phyloP scores from a whole-genome alignment of 305 asterid species.

The Fraxinus xanthoxyloides region DNA sequence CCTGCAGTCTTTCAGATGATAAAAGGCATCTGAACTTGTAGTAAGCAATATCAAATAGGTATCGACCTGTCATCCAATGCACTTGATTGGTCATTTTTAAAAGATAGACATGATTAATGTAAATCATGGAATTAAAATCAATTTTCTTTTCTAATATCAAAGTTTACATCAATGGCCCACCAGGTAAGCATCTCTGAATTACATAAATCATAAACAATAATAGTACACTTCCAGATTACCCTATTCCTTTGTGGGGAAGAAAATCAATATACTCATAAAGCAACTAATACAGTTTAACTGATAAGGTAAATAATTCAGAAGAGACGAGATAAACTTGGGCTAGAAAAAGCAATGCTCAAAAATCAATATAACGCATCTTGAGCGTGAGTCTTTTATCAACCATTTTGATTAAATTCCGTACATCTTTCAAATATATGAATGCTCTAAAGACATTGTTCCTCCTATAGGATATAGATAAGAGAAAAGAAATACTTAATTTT shows the following conservation, averaged over 20 bases:
- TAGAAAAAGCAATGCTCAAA: neutral
- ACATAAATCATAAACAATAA: neutral
- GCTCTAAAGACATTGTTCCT: neutral
- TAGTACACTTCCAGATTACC: neutral
- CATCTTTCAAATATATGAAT: neutral
- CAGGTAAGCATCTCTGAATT: neutral
- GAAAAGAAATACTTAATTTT: neutral
- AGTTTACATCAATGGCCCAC: neutral
- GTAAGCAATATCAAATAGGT: conserved; percentile 88
- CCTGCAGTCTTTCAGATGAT: conserved; percentile 96
- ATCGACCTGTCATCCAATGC: conserved; percentile 60
- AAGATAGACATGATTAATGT: conserved; percentile 14
- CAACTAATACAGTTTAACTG: neutral
- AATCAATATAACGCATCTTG: neutral
- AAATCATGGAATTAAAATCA: conserved; percentile 12
- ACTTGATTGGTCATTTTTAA: conserved; percentile 13
- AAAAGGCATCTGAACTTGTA: conserved; percentile 81
- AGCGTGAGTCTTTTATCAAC: neutral
- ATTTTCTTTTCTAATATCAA: conserved; percentile 6
- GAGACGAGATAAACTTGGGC: neutral
- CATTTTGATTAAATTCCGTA: neutral
- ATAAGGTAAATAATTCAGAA: neutral
- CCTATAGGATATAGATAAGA: neutral
- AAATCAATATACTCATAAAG: neutral
- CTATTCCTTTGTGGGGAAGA: neutral